A percentile compares a stretch with the other conserved stretches of the same genome.
phyloP scores from a whole-genome alignment of 2,329 filamentous ascomycete genomes.

The Monilinia aucupariae region DNA sequence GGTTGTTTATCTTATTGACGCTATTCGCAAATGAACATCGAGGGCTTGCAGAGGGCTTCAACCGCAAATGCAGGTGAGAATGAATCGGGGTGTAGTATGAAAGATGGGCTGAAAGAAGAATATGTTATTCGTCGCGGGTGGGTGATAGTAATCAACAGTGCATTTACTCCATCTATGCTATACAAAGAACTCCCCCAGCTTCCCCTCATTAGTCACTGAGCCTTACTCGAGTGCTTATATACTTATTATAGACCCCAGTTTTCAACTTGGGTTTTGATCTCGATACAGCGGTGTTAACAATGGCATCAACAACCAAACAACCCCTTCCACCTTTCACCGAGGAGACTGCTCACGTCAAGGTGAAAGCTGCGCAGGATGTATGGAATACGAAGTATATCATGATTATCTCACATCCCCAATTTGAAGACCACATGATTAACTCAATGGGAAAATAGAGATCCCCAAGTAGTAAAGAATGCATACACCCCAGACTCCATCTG shows the following conservation, averaged over 20 bases:
- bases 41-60: neutral
- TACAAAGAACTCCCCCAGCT: neutral
- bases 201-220: neutral
- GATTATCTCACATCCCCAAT: too few relatives aligned
- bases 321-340: constrained; percentile 69
- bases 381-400: constrained; percentile 68
- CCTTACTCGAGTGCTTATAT: neutral
- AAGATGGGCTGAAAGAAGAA: neutral
- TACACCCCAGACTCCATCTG: constrained; percentile 75
- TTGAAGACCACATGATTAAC: neutral
- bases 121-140: neutral
- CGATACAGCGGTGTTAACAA: neutral
- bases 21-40: neutral
- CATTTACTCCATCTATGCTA: neutral
- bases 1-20: neutral
- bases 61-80: too few relatives aligned
- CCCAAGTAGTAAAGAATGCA: constrained; percentile 58
- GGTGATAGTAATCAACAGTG: neutral
- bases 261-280: neutral
- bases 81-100: too few relatives aligned
- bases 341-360: constrained; percentile 67
- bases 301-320: constrained; percentile 30
- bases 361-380: constrained; percentile 75
- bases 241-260: neutral
- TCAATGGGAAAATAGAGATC: constrained; percentile 47